Evolutionary conservation across 2,329 filamentous ascomycete species (phyloP).

Genomic region (Claviceps sp.): DNA sequence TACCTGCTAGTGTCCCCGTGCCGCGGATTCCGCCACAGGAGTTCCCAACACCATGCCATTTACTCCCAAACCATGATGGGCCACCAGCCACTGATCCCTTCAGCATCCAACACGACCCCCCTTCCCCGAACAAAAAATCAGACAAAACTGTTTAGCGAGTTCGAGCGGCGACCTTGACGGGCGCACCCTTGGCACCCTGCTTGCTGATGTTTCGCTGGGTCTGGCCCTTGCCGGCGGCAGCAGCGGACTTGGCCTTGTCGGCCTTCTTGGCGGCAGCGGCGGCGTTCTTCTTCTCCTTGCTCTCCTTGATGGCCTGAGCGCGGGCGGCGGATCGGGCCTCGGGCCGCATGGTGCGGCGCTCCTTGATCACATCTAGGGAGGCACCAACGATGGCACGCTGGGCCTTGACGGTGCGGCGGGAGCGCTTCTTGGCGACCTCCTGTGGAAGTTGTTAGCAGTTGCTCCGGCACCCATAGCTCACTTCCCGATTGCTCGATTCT

Average conservation of each 20-base stretch:
- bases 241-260: conserved; percentile 93
- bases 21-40: no score
- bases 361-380: conserved; percentile 99
- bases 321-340: conserved; percentile 91
- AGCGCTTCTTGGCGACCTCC: conserved; percentile 99
- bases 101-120: background rate
- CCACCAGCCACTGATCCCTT: no score
- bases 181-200: conserved; percentile 89
- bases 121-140: conserved; percentile 1
- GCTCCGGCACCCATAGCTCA: no score
- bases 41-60: no score
- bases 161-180: conserved; percentile 71
- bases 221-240: conserved; percentile 62
- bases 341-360: conserved; percentile 87
- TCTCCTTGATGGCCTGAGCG: conserved; percentile 81
- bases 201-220: conserved; percentile 77
- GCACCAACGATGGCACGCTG: conserved; percentile 99
- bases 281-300: conserved; percentile 95
- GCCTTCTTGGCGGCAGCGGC: conserved; percentile 90
- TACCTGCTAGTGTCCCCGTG: no score
- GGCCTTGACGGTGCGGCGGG: conserved; percentile 93
- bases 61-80: no score
- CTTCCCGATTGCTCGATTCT: background rate
- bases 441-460: conserved; percentile 36
- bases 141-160: conserved; percentile 47